Conservation (phyloP, 73 alveolate species). For the Tetrahymena borealis region DNA sequence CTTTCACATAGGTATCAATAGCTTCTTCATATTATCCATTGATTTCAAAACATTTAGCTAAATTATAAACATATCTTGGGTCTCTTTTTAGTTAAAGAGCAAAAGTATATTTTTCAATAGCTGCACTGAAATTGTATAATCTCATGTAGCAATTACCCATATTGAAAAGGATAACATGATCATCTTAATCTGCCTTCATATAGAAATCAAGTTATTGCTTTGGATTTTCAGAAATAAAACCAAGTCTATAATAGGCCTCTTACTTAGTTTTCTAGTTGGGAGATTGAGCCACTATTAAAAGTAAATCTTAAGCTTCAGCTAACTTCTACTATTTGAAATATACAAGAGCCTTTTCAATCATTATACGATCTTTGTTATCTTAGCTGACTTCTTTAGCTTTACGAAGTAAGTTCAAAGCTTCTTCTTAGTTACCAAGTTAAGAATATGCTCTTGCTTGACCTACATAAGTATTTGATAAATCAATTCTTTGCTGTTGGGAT, state of each 20-base stretch:
- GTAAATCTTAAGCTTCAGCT: not conserved
- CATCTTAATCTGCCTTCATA: not conserved
- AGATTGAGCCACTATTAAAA: not conserved
- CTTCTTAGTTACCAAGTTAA: not conserved
- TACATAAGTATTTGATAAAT: not conserved
- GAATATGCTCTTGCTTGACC: not conserved
- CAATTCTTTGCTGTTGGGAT: not conserved
- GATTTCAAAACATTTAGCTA: not conserved
- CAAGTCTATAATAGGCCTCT: not conserved
- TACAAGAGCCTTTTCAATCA: not conserved
- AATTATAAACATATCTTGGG: not conserved
- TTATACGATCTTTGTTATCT: not conserved
- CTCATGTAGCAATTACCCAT: not conserved
- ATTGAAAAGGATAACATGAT: not conserved
- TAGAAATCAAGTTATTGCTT: not conserved
- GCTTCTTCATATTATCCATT: not conserved
- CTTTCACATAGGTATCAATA: not conserved
- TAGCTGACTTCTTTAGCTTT: not conserved
- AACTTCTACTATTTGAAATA: not conserved
- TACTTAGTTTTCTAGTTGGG: not conserved
- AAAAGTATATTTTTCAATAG: not conserved
- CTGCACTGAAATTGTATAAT: not conserved
- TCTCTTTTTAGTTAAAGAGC: not conserved
- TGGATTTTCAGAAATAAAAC: not conserved
- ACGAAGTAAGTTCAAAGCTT: not conserved